Percentiles rank a stretch among this genome's conserved stretches.
These are phyloP conservation scores for Schizochytrium sp. DNA, from an alignment of 108 stramenopile genomes.

Conservation along the genomic window DNA sequence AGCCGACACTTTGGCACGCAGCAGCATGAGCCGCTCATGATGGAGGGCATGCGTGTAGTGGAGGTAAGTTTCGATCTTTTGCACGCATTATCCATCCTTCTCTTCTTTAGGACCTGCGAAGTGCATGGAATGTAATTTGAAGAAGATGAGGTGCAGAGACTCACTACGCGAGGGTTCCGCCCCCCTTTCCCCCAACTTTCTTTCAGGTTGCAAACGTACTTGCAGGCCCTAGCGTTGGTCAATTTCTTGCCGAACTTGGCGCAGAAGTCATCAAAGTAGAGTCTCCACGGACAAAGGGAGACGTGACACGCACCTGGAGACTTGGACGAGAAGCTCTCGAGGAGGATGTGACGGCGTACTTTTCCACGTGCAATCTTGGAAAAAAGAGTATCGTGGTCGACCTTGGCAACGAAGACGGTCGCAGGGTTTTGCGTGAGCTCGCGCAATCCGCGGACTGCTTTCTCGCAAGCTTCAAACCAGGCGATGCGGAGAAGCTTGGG, in stretches of 20 bases:
- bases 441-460: background rate
- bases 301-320: constrained; percentile 1
- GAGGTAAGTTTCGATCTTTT: too few species aligned
- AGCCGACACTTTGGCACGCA: too few species aligned
- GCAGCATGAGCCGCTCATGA: too few species aligned
- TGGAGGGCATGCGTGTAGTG: too few species aligned
- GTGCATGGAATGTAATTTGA: too few species aligned
- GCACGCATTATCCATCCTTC: too few species aligned
- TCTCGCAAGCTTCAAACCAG: constrained; percentile 16
- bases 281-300: background rate
- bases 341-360: background rate
- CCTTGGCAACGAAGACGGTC: background rate
- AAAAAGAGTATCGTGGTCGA: background rate
- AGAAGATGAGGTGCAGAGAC: too few species aligned
- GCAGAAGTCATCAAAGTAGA: constrained; percentile 7
- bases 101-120: too few species aligned
- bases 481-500: background rate
- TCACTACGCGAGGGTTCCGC: too few species aligned
- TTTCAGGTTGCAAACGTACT: background rate
- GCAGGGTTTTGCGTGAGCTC: background rate
- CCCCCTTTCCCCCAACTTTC: too few species aligned
- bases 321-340: background rate
- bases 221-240: background rate
- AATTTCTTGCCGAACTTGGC: background rate
- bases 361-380: background rate